These are phyloP conservation scores for Colletotrichum sidae DNA, from an alignment of 2,329 filamentous ascomycete genomes.

Conservation along the genomic window DNA sequence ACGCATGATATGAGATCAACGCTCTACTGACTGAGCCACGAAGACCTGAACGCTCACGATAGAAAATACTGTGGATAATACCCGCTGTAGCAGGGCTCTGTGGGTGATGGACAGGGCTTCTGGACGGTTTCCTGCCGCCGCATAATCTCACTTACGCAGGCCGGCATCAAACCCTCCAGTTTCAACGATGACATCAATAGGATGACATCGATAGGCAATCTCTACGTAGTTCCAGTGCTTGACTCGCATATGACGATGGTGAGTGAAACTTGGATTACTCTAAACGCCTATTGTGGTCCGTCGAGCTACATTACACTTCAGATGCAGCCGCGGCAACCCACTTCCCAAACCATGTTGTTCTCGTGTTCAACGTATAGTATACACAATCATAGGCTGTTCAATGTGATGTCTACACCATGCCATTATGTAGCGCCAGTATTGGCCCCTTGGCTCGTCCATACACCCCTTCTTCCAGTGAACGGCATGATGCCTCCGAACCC, in stretches of 20 bases:
- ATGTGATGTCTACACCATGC: constrained; percentile 39
- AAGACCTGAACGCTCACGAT: not conserved
- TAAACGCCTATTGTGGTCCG: constrained; percentile 4
- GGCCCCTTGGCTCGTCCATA: constrained; percentile 4
- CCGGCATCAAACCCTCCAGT: too few relatives aligned
- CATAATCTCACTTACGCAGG: too few relatives aligned
- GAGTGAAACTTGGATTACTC: too few relatives aligned
- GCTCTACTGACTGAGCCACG: constrained; percentile 10
- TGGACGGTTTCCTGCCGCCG: too few relatives aligned
- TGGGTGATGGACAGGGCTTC: too few relatives aligned
- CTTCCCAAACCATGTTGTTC: constrained; percentile 21
- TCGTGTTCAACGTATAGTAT: constrained; percentile 36
- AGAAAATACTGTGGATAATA: too few relatives aligned
- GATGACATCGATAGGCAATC: too few relatives aligned
- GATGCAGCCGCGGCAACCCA: not conserved
- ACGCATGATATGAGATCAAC: constrained; percentile 20
- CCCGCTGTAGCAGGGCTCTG: too few relatives aligned
- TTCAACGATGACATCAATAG: too few relatives aligned
- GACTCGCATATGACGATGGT: too few relatives aligned
- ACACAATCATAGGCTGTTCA: constrained; percentile 39
- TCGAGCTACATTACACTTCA: too few relatives aligned
- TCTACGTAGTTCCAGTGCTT: too few relatives aligned
- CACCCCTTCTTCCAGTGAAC: constrained; percentile 9
- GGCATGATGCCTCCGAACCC: constrained; percentile 14
- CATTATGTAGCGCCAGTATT: constrained; percentile 30